phyloP scores from a whole-genome alignment of 1,284 basidiomycete genomes.

The Bondarzewia mesenterica region DNA sequence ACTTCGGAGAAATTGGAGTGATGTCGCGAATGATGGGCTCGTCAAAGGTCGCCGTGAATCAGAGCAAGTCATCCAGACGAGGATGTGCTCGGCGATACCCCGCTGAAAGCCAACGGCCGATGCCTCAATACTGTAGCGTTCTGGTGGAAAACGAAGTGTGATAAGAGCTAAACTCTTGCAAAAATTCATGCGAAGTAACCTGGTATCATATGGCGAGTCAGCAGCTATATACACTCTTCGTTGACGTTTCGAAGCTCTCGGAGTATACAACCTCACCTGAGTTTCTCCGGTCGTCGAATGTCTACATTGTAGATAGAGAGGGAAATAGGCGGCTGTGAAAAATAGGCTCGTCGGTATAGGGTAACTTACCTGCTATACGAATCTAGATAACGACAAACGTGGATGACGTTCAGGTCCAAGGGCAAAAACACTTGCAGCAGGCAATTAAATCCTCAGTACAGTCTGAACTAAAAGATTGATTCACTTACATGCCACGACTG shows the following conservation, averaged over 20 bases:
- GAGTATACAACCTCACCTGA: not conserved
- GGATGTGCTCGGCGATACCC: not conserved
- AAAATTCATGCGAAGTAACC: no score
- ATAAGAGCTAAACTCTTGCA: no score
- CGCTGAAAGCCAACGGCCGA: not conserved
- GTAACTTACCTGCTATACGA: no score
- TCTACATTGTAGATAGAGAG: not conserved
- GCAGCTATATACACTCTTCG: not conserved
- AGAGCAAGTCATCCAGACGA: not conserved
- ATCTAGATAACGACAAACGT: no score
- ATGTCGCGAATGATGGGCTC: not conserved
- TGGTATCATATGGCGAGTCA: no score
- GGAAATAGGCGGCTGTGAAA: not conserved
- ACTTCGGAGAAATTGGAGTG: conserved; percentile 9
- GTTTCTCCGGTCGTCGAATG: not conserved
- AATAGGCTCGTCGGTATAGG: not conserved
- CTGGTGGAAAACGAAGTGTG: no score
- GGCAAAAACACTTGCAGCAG: no score
- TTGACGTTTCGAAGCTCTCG: not conserved
- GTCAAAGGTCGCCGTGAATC: not conserved
- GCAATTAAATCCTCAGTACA: no score
- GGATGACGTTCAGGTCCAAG: no score
- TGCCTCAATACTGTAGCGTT: not conserved
- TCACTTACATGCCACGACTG: no score
- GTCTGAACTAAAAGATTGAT: no score